These are phyloP conservation scores for Citrus sp. DNA, from an alignment of 345 rosid genomes.

Conservation along the genomic window DNA sequence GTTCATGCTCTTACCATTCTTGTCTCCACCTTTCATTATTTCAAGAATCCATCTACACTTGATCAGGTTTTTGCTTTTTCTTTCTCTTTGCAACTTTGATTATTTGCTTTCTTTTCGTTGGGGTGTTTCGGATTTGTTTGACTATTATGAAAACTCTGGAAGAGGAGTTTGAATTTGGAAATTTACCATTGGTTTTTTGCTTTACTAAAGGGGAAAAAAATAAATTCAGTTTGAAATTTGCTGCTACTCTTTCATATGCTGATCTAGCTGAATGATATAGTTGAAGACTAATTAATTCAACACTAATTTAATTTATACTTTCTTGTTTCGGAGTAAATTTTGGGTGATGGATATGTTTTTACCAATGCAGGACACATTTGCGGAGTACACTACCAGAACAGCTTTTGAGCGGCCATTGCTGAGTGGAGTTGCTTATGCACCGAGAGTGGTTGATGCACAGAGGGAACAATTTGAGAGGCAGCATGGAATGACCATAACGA, in stretches of 20 bases:
- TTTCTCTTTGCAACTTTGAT: neutral
- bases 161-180: neutral
- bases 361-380: constrained; percentile 79
- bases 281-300: neutral
- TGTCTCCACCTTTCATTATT: constrained; percentile 93
- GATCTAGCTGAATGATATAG: neutral
- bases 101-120: neutral
- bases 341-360: constrained; percentile 8
- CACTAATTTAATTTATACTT: neutral
- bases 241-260: neutral
- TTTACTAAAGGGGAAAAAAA: neutral
- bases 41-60: constrained; percentile 90
- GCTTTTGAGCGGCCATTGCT: constrained; percentile 93
- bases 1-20: constrained; percentile 97
- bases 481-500: constrained; percentile 84
- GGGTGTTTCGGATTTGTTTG: neutral
- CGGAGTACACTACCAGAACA: constrained; percentile 94
- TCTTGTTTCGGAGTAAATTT: neutral
- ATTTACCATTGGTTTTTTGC: neutral
- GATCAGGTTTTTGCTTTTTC: constrained; percentile 69
- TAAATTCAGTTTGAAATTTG: neutral
- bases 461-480: constrained; percentile 82
- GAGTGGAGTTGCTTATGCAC: constrained; percentile 93
- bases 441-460: constrained; percentile 60
- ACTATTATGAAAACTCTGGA: neutral